A percentile compares a stretch with the other conserved stretches of the same genome.
These are phyloP conservation scores for Coniochaeta ligniaria DNA, from an alignment of 2,329 filamentous ascomycete species.

Conservation along the genomic window DNA sequence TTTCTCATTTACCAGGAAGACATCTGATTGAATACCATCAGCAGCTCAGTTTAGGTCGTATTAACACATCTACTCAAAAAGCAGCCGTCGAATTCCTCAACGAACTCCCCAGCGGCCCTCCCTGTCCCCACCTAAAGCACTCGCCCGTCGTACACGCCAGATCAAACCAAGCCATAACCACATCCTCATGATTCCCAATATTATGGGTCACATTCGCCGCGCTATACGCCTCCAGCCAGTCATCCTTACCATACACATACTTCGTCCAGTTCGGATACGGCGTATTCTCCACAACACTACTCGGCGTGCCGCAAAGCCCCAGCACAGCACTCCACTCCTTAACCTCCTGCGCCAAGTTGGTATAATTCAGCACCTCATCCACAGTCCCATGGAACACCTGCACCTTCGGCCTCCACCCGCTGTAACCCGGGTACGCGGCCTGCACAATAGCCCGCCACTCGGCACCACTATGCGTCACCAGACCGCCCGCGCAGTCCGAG, in stretches of 20 bases:
- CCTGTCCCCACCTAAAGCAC: conserved; percentile 30
- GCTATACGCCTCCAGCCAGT: conserved; percentile 32
- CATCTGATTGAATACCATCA: too few species aligned
- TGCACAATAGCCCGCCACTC: conserved; percentile 23
- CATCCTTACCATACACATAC: conserved; percentile 23
- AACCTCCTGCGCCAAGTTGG: conserved; percentile 37
- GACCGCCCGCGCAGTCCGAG: conserved; percentile 37
- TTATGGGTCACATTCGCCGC: conserved; percentile 29
- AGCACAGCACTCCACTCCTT: conserved; percentile 15
- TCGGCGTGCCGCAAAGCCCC: conserved; percentile 21
- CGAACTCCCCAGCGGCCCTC: conserved; percentile 7
- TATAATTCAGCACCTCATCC: conserved; percentile 38
- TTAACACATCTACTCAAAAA: background rate
- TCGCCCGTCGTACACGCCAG: conserved; percentile 20
- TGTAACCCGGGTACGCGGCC: conserved; percentile 38
- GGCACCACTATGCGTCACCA: conserved; percentile 21
- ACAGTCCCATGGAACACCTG: conserved; percentile 45
- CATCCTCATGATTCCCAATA: conserved; percentile 28
- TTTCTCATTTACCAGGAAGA: too few species aligned
- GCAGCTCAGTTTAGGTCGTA: too few species aligned
- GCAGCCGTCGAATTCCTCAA: background rate
- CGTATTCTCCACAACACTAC: conserved; percentile 19
- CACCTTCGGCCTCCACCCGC: conserved; percentile 39
- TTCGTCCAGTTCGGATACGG: conserved; percentile 29
- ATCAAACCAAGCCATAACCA: conserved; percentile 28